phyloP scores from a whole-genome alignment of 352 stramenopile species.

The Pythium biforme region DNA sequence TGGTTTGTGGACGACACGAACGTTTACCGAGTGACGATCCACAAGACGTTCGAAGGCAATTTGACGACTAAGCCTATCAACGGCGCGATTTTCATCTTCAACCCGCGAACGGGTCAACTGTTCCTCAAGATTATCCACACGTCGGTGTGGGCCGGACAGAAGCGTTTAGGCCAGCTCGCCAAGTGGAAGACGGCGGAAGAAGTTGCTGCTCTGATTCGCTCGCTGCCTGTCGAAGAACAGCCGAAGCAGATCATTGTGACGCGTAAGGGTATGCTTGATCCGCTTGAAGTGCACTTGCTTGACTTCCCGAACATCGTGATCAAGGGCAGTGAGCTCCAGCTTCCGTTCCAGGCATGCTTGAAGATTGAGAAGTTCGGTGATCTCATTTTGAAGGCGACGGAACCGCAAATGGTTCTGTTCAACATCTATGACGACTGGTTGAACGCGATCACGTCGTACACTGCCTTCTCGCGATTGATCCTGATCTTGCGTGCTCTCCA shows the following conservation, averaged over 20 bases:
- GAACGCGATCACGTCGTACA: slow-evolving; percentile 99
- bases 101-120: slow-evolving; percentile 98
- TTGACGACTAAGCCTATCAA: slow-evolving; percentile 99
- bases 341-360: slow-evolving; percentile 99
- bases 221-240: slow-evolving; percentile 98
- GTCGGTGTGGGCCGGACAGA: slow-evolving; percentile 99
- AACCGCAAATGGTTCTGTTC: slow-evolving; percentile 99
- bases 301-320: slow-evolving; percentile 99
- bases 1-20: slow-evolving; percentile 99
- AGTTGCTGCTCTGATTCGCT: slow-evolving; percentile 98
- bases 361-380: slow-evolving; percentile 99
- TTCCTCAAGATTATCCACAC: slow-evolving; percentile 99
- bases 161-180: slow-evolving; percentile 98
- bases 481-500: slow-evolving; percentile 98
- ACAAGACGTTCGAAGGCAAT: slow-evolving; percentile 99
- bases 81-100: slow-evolving; percentile 99
- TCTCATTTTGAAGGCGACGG: slow-evolving; percentile 98
- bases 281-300: slow-evolving; percentile 98
- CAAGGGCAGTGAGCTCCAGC: slow-evolving; percentile 98
- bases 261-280: slow-evolving; percentile 99
- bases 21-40: slow-evolving; percentile 98
- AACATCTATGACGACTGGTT: slow-evolving; percentile 99
- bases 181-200: slow-evolving; percentile 99
- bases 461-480: slow-evolving; percentile 99
- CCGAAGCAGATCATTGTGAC: slow-evolving; percentile 99